Conservation (phyloP, 768 basidiomycete genomes). For the Serpula lacrymans region DNA sequence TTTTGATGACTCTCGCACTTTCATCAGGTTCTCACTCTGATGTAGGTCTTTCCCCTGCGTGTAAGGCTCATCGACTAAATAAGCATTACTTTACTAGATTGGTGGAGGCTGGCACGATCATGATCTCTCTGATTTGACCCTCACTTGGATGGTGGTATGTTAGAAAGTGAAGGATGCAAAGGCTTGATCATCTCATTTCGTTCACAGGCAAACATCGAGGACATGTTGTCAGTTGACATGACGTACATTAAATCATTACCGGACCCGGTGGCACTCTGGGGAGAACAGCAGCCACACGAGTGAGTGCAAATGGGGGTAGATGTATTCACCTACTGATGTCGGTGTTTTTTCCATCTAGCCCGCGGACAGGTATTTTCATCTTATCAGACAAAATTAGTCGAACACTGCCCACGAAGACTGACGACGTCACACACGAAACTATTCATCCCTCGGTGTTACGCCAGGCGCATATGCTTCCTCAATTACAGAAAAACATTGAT, state of each 20-base stretch:
- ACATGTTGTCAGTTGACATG: slow-evolving; percentile 54
- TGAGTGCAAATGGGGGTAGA: too few relatives aligned
- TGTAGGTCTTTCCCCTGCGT: slow-evolving; percentile 5
- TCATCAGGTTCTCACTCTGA: slow-evolving; percentile 27
- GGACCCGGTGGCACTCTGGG: slow-evolving; percentile 57
- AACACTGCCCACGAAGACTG: slow-evolving; percentile 39
- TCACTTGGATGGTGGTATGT: slow-evolving; percentile 64
- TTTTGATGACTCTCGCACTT: slow-evolving; percentile 8
- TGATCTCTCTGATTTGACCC: slow-evolving; percentile 62
- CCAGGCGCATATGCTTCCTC: slow-evolving; percentile 35
- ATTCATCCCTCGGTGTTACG: slow-evolving; percentile 59
- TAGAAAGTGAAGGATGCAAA: neutral
- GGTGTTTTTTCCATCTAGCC: slow-evolving; percentile 29
- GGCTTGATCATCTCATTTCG: slow-evolving; percentile 5
- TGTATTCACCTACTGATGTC: neutral
- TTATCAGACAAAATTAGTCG: slow-evolving; percentile 45
- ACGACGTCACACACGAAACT: slow-evolving; percentile 52
- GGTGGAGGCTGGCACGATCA: slow-evolving; percentile 69
- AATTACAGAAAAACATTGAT: slow-evolving; percentile 33
- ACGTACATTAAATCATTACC: slow-evolving; percentile 48
- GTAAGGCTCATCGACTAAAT: slow-evolving; percentile 1
- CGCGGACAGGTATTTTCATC: slow-evolving; percentile 51
- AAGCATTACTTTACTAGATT: slow-evolving; percentile 36
- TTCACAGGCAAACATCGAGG: slow-evolving; percentile 50
- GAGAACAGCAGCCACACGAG: slow-evolving; percentile 61